These are phyloP conservation scores for Ceratocystis cacaofunesta DNA, from an alignment of 2,329 filamentous ascomycete genomes.

Conservation along the genomic window DNA sequence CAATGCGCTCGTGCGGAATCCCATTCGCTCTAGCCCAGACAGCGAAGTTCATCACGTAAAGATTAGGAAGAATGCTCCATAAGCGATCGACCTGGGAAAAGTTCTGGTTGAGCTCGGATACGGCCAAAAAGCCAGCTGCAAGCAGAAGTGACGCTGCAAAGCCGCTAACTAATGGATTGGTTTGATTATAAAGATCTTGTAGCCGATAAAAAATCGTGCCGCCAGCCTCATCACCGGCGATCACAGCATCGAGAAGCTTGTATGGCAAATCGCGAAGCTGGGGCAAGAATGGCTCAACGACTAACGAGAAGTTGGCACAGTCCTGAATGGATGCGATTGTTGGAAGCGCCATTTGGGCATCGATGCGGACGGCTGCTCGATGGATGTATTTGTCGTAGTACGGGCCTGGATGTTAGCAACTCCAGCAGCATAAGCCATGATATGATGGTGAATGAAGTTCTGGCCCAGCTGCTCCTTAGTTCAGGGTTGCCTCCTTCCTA, in stretches of 20 bases:
- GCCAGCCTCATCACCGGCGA: conserved; percentile 28
- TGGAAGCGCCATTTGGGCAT: conserved; percentile 50
- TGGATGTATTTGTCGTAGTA: too few species aligned
- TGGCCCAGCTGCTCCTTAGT: too few species aligned
- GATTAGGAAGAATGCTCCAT: conserved; percentile 78
- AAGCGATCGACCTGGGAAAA: conserved; percentile 92
- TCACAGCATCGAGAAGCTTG: conserved; percentile 44
- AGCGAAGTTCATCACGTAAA: conserved; percentile 75
- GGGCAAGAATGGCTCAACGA: conserved; percentile 58
- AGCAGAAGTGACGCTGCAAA: conserved; percentile 58
- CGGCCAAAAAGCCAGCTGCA: conserved; percentile 55
- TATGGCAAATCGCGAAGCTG: conserved; percentile 57
- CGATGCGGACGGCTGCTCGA: too few species aligned
- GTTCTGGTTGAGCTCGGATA: conserved; percentile 77
- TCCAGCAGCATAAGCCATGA: too few species aligned
- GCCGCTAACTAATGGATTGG: conserved; percentile 70
- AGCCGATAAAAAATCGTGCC: not conserved
- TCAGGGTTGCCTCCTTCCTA: too few species aligned
- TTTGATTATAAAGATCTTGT: conserved; percentile 54
- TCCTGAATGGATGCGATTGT: conserved; percentile 54
- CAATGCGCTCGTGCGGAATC: conserved; percentile 53
- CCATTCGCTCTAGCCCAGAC: conserved; percentile 68
- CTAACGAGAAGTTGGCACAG: conserved; percentile 59
- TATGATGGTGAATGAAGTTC: too few species aligned
- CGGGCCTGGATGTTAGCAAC: too few species aligned